Base-by-base conservation (phyloP, 164 flowering plant species). In the Taxillus chinensis region DNA sequence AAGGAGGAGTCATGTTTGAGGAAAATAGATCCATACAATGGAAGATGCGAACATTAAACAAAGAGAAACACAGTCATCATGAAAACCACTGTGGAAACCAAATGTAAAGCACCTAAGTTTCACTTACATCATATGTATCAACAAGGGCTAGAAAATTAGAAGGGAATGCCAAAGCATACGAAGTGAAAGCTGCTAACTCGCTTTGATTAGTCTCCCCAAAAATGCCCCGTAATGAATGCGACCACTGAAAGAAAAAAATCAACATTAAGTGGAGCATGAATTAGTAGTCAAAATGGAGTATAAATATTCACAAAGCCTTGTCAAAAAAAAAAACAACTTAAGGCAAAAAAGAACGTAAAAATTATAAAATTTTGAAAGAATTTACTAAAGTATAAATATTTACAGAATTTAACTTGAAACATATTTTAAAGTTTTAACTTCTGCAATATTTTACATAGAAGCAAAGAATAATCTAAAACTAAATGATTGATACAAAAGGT, bases 81-180 rank as follows among this genome's bases (percentile, higher is more conserved):
- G 27, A 27, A 27, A 27, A 27, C 27, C 27, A 27, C 27, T 27
- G 27, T 27, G 27, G 27, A 27, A 27, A 27, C 27, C 27, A 27
- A 27, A 27, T 3, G 39, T 43, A 45, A 51, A 11, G 8, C 40
- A 38, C 15, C 48, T n/a, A 41, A 15, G 40, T 14, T 48, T 57
- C 7, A 79, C 99, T 87, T 80, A 95, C 99, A 83, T 95, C 99
- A 77, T 95, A 95, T 15, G 99, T 95, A 72, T 95, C 99, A 16
- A 95, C 99, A 62, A 95, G 96, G 58, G 97, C 99, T 60, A 87
- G 73, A 69, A 95, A 95, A 70, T 72, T 80, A 39, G 57, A 66
- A 5, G 99, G 99, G 60, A 91, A 91, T 49, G 99, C 97, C 80
- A 95, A 74, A 15, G 98, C 99, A 77, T 95, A 95, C 11, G 99